Conservation (phyloP, 768 basidiomycete species). For the Leccinum broughii region DNA sequence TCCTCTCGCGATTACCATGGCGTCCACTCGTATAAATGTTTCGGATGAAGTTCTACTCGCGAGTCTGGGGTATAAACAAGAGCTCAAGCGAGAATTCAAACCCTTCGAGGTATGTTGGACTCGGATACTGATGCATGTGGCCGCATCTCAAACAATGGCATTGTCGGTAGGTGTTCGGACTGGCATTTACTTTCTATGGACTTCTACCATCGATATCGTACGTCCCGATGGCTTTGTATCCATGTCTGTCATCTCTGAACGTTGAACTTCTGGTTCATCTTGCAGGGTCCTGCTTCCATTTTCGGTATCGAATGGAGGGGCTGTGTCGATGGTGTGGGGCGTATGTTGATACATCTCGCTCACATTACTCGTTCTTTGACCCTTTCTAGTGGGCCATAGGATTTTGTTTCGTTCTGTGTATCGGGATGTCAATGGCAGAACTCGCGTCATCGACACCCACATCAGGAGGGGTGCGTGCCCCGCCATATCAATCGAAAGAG, state of each 20-base stretch:
- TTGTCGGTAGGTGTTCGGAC: constrained; percentile 57
- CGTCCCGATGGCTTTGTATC: constrained; percentile 22
- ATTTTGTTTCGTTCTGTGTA: constrained; percentile 35
- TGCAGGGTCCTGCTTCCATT: constrained; percentile 43
- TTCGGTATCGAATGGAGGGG: constrained; percentile 49
- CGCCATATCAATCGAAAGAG: background rate
- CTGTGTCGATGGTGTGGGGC: constrained; percentile 45
- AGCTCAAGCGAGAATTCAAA: constrained; percentile 34
- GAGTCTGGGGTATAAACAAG: constrained; percentile 35
- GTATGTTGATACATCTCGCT: constrained; percentile 18
- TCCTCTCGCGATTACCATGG: constrained; percentile 1
- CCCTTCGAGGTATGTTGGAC: constrained; percentile 27
- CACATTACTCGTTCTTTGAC: background rate
- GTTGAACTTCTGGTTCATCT: background rate
- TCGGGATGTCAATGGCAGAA: constrained; percentile 41
- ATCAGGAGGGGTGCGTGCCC: constrained; percentile 30
- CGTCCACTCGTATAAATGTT: background rate
- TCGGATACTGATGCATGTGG: background rate
- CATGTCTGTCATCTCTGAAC: constrained; percentile 1
- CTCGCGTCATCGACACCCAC: constrained; percentile 40
- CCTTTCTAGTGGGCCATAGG: constrained; percentile 35
- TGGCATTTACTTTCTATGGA: constrained; percentile 69
- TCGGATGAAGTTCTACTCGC: constrained; percentile 32
- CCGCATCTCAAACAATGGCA: background rate
- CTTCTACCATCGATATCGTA: constrained; percentile 62